A percentile compares a stretch with the other conserved stretches of the same genome.
Conservation (phyloP, 805 yeast genomes). For the Pichia manshurica region DNA sequence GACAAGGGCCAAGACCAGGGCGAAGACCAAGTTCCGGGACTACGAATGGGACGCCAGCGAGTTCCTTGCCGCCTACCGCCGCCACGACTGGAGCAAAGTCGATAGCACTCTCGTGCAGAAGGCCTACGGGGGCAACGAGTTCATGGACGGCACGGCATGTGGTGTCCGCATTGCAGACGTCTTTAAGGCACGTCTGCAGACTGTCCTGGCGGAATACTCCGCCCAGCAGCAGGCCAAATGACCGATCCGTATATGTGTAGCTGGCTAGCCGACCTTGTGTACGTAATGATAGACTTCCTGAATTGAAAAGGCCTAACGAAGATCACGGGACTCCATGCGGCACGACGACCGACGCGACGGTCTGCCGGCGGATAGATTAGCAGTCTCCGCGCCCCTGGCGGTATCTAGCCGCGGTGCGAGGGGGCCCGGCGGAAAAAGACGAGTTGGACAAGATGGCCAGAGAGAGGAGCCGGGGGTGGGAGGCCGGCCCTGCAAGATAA, state of each 20-base stretch:
- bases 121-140: not conserved
- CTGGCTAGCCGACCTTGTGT: too few species aligned
- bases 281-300: too few species aligned
- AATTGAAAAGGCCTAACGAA: too few species aligned
- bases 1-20: not conserved
- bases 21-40: conserved; percentile 1
- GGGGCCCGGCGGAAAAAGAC: not conserved
- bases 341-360: too few species aligned
- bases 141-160: conserved; percentile 1
- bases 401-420: conserved; percentile 2
- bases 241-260: too few species aligned
- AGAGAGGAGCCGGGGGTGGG: too few species aligned
- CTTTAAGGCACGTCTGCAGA: not conserved
- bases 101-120: not conserved
- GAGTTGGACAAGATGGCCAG: too few species aligned
- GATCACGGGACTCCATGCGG: too few species aligned
- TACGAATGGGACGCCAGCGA: not conserved
- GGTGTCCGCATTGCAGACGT: not conserved
- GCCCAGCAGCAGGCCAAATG: not conserved
- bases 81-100: conserved; percentile 2
- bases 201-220: not conserved
- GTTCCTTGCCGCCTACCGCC: not conserved
- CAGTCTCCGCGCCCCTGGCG: too few species aligned
- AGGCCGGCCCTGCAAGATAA: too few species aligned
- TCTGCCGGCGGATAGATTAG: too few species aligned